These are phyloP conservation scores for Candida golubevii DNA, from an alignment of 805 yeast genomes.

Conservation along the genomic window DNA sequence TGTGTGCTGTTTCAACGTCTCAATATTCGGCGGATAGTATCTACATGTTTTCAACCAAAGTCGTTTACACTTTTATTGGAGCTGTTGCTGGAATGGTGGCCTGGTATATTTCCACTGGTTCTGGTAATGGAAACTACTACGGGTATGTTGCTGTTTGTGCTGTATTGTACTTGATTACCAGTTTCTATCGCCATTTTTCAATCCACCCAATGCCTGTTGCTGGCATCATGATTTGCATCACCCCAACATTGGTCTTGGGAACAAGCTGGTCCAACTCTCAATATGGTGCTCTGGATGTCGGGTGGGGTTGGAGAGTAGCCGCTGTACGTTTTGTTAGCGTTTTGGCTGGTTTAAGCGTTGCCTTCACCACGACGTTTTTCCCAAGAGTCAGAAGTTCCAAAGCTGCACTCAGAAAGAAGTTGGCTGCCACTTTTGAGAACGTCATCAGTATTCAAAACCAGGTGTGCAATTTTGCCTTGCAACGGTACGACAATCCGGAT, in stretches of 20 bases:
- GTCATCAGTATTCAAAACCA: conserved; percentile 28
- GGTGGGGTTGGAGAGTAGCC: conserved; percentile 28
- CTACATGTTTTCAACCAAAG: conserved; percentile 21
- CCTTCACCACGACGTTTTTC: conserved; percentile 27
- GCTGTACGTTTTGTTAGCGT: conserved; percentile 26
- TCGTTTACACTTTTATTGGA: conserved; percentile 27
- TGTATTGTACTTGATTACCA: conserved; percentile 20
- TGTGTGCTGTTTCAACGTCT: conserved; percentile 27
- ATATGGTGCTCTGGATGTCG: conserved; percentile 20
- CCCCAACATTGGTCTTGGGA: conserved; percentile 29
- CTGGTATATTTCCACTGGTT: conserved; percentile 34
- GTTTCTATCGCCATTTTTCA: conserved; percentile 30
- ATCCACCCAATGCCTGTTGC: conserved; percentile 26
- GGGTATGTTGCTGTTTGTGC: conserved; percentile 29
- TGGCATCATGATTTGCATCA: conserved; percentile 23
- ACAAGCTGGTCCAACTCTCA: conserved; percentile 30
- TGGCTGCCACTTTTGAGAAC: conserved; percentile 22
- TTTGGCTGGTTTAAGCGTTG: conserved; percentile 27
- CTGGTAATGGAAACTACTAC: conserved; percentile 29
- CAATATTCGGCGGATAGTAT: conserved; percentile 30
- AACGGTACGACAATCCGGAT: conserved; percentile 19
- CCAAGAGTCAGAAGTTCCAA: conserved; percentile 29
- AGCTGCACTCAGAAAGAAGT: conserved; percentile 21
- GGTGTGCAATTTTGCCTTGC: conserved; percentile 24
- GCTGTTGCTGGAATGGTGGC: conserved; percentile 27